Conservation (phyloP, 2,329 filamentous ascomycete genomes). For the Cercospora janseana region DNA sequence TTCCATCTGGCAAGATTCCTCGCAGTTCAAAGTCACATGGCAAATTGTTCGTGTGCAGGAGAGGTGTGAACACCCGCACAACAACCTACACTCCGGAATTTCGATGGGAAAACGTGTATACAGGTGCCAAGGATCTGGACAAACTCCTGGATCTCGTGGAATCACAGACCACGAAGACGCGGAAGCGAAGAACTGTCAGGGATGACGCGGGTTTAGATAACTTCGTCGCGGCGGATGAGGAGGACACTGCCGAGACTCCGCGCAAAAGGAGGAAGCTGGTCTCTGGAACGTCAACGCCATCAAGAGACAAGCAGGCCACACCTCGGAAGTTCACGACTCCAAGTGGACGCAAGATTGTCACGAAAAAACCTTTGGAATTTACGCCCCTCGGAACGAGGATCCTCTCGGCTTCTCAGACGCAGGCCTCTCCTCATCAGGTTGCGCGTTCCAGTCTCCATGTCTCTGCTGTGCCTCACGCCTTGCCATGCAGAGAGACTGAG, state of each 20-base stretch:
- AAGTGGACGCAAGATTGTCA: conserved; percentile 64
- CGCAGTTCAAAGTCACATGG: conserved; percentile 71
- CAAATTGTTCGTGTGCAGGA: conserved; percentile 84
- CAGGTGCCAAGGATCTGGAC: conserved; percentile 64
- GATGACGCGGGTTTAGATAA: conserved; percentile 43
- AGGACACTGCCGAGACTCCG: conserved; percentile 45
- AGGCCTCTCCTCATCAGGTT: conserved; percentile 85
- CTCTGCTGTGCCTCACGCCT: conserved; percentile 81
- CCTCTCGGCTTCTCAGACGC: conserved; percentile 70
- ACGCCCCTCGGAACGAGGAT: conserved; percentile 89
- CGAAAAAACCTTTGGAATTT: conserved; percentile 90
- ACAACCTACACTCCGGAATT: conserved; percentile 92
- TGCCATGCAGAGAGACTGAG: conserved; percentile 89
- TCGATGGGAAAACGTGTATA: conserved; percentile 81
- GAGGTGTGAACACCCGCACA: conserved; percentile 85
- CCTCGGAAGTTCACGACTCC: conserved; percentile 60
- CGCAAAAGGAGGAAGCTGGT: conserved; percentile 51
- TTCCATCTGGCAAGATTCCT: conserved; percentile 73
- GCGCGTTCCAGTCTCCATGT: conserved; percentile 89
- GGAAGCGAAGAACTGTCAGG: conserved; percentile 47
- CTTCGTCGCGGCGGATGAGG: conserved; percentile 44
- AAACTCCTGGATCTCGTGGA: conserved; percentile 66
- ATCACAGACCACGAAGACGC: conserved; percentile 68
- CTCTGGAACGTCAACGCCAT: conserved; percentile 45
- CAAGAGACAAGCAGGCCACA: conserved; percentile 46